These are phyloP conservation scores for Lavandula angustifolia DNA, from an alignment of 257 asterid genomes.

Conservation along the genomic window DNA sequence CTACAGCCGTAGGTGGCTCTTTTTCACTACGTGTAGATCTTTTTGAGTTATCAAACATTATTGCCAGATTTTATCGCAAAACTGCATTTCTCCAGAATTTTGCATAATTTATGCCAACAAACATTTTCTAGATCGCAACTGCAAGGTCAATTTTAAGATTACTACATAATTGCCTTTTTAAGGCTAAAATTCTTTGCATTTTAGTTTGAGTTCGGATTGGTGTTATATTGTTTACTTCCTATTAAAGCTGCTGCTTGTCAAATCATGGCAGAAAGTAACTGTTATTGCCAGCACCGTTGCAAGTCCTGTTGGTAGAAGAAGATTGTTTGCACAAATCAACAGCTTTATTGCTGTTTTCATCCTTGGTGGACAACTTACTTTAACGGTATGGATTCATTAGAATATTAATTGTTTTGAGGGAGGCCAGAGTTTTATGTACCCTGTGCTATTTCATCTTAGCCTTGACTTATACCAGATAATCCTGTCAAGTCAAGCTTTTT, in stretches of 20 bases:
- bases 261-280: slow-evolving; percentile 82
- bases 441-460: neutral
- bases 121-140: slow-evolving; percentile 2
- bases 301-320: slow-evolving; percentile 79
- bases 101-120: slow-evolving; percentile 7
- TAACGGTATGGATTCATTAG: slow-evolving; percentile 61
- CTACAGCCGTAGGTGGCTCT: slow-evolving; percentile 13
- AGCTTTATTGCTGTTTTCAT: slow-evolving; percentile 95
- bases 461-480: slow-evolving; percentile 1
- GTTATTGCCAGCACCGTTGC: slow-evolving; percentile 75
- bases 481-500: neutral
- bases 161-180: neutral
- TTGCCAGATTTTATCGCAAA: neutral
- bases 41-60: neutral
- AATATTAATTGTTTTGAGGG: slow-evolving; percentile 10
- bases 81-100: neutral
- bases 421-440: neutral
- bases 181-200: slow-evolving; percentile 3
- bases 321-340: slow-evolving; percentile 86
- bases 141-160: neutral
- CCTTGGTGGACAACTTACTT: slow-evolving; percentile 88
- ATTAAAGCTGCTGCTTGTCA: slow-evolving; percentile 19
- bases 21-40: neutral
- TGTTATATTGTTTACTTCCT: slow-evolving; percentile 10
- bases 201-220: slow-evolving; percentile 3